These are phyloP conservation scores for Chloris gayana DNA, from an alignment of 176 grass and related monocot species.

Conservation along the genomic window DNA sequence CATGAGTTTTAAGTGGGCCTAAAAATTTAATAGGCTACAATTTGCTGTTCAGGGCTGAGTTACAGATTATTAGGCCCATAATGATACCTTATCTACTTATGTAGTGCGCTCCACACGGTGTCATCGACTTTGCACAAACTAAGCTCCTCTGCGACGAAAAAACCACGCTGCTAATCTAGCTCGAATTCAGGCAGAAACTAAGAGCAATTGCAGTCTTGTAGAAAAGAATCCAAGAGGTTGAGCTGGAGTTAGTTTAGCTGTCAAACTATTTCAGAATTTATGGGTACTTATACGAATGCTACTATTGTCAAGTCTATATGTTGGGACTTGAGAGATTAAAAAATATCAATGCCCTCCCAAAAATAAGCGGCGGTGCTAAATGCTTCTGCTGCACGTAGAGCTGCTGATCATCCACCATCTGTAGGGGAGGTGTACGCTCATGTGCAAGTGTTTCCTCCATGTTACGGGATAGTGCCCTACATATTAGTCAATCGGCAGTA, in stretches of 20 bases:
- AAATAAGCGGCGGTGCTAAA: too few species aligned
- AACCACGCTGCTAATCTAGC: not conserved
- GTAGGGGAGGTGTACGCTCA: constrained; percentile 20
- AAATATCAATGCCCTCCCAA: not conserved
- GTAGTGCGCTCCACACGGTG: too few species aligned
- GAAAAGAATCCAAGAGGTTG: not conserved
- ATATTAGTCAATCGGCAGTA: not conserved
- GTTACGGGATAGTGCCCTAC: constrained; percentile 7
- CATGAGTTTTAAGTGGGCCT: not conserved
- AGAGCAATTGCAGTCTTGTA: not conserved
- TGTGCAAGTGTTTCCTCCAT: constrained; percentile 33
- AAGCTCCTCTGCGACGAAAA: not conserved
- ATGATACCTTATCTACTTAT: too few species aligned
- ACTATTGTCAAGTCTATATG: not conserved
- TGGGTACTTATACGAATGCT: not conserved
- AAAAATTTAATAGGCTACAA: not conserved
- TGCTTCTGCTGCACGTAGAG: not conserved
- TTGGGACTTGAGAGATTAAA: not conserved
- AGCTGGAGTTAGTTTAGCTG: not conserved
- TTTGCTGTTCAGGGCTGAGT: not conserved
- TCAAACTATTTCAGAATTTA: not conserved
- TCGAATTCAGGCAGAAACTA: not conserved
- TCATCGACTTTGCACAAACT: too few species aligned
- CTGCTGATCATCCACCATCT: not conserved
- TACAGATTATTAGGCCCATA: not conserved